Conservation (phyloP, 345 rosid species). For the Melaleuca alternifolia region DNA sequence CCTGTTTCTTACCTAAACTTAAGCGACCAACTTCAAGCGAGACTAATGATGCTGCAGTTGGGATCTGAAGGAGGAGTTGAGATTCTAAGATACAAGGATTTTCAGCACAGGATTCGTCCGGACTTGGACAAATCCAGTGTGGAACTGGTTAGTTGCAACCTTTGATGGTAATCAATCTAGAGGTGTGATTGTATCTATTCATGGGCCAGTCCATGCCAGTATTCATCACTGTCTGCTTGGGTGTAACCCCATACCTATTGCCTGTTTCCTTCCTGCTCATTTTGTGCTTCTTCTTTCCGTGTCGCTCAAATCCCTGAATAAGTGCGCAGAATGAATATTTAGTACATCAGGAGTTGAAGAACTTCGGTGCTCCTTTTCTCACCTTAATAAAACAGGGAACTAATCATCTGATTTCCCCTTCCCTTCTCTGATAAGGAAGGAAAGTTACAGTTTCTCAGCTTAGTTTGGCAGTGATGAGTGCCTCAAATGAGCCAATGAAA, state of each 20-base stretch:
- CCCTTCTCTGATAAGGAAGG: background rate
- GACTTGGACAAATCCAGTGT: background rate
- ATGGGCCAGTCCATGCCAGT: background rate
- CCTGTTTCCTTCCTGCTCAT: background rate
- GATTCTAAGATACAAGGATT: background rate
- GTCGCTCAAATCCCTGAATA: background rate
- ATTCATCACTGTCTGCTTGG: background rate
- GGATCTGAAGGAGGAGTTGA: background rate
- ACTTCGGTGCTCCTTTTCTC: background rate
- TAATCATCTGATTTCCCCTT: background rate
- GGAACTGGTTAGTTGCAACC: background rate
- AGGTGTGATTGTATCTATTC: background rate
- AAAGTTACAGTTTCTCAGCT: constrained; percentile 1
- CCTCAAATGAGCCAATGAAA: constrained; percentile 49
- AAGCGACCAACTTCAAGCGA: background rate
- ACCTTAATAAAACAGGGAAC: background rate
- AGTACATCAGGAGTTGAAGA: background rate
- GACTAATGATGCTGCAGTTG: background rate
- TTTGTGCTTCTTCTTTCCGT: background rate
- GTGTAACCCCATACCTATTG: background rate
- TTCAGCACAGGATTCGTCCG: background rate
- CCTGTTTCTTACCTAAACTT: background rate
- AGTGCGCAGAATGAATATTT: background rate
- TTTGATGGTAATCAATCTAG: background rate
- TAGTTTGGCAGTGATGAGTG: constrained; percentile 43